Base-by-base conservation (phyloP, 2,329 filamentous ascomycete species). In the Apiospora sp. region DNA sequence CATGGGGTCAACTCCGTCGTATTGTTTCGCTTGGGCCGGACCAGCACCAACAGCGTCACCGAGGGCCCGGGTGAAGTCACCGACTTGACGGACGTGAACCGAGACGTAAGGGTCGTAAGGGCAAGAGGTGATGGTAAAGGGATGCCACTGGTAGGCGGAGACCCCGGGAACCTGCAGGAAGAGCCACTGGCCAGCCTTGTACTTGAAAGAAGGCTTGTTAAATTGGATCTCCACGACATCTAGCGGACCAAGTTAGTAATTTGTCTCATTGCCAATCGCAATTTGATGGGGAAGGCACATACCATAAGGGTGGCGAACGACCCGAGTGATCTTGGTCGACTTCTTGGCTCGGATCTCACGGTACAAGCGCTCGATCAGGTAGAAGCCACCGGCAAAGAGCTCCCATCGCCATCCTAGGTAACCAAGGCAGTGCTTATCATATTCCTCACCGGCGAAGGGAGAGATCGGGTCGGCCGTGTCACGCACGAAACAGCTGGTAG, bases 331-430 rank as follows among this genome's bases (percentile, higher is more conserved):
- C 82, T 94, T 91, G 13, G 96, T 98, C 77, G 92, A 89, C 73
- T 95, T 92, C 76, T 94, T 89, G 68, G 94, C 91, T 73, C 96
- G 92, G 71, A 98, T 89, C 82, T 99, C 96, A 72, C 96, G 94
- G 83, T 96, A 98, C 0, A 98, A 85, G 76, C 96, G 92, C 83
- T 99, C 96, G 43, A 91, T 80, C 34, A 99, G 87, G 82, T 99
- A 99, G 67, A 98, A 84, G 54, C 88, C 94, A 75, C 95, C 96
- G 13, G 92, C 94, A 78, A 92, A 91, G 14, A 98, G 88, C 85
- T 98, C 96, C 95, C 96, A 99, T 81, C 96, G 90, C 96, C 96
- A 99, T 67, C 96, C 96, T 77, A 98, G 89, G 80, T 98, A 99
- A 61, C 96, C 96, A 72, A 98, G 89, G 82, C 96, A 99, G 82